phyloP scores from a whole-genome alignment of 2,329 filamentous ascomycete species.

The Diaporthe citriasiana region DNA sequence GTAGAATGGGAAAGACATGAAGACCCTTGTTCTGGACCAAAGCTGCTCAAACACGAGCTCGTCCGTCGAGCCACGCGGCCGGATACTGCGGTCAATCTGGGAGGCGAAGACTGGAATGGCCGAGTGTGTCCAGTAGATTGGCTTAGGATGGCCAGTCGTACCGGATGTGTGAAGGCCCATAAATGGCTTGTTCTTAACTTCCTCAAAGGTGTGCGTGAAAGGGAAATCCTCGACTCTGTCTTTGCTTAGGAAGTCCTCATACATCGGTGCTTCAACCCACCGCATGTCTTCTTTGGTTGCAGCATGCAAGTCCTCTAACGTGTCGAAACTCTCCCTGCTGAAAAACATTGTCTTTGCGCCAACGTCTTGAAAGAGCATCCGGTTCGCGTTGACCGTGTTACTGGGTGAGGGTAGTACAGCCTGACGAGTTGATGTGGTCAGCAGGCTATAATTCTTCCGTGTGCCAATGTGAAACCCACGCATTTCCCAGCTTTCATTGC shows the following conservation, averaged over 20 bases:
- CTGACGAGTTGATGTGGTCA: background rate
- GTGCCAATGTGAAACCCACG: background rate
- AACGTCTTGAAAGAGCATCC: slow-evolving; percentile 36
- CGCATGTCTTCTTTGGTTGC: slow-evolving; percentile 38
- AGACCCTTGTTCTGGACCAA: slow-evolving; percentile 1
- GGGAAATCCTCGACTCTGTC: slow-evolving; percentile 37
- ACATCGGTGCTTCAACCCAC: slow-evolving; percentile 30
- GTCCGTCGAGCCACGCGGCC: background rate
- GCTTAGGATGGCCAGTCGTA: slow-evolving; percentile 47
- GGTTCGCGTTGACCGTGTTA: slow-evolving; percentile 36
- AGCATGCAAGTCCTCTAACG: slow-evolving; percentile 36
- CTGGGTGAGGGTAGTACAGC: slow-evolving; percentile 32
- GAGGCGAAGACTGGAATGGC: slow-evolving; percentile 36
- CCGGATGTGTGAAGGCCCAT: slow-evolving; percentile 47
- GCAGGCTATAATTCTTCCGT: background rate
- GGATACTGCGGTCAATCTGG: slow-evolving; percentile 18
- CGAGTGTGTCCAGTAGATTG: slow-evolving; percentile 44
- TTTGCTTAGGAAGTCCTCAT: slow-evolving; percentile 36
- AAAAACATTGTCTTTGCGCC: slow-evolving; percentile 41
- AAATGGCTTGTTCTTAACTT: slow-evolving; percentile 42
- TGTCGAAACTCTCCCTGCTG: slow-evolving; percentile 38
- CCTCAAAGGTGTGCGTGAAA: slow-evolving; percentile 38
- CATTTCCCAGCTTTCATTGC: slow-evolving; percentile 42
- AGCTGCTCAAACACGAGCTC: slow-evolving; percentile 26
- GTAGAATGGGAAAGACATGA: slow-evolving; percentile 32